Percentiles rank a stretch among this genome's conserved stretches.
These are phyloP conservation scores for Botryotinia convoluta DNA, from an alignment of 2,329 filamentous ascomycete genomes.

Conservation along the genomic window DNA sequence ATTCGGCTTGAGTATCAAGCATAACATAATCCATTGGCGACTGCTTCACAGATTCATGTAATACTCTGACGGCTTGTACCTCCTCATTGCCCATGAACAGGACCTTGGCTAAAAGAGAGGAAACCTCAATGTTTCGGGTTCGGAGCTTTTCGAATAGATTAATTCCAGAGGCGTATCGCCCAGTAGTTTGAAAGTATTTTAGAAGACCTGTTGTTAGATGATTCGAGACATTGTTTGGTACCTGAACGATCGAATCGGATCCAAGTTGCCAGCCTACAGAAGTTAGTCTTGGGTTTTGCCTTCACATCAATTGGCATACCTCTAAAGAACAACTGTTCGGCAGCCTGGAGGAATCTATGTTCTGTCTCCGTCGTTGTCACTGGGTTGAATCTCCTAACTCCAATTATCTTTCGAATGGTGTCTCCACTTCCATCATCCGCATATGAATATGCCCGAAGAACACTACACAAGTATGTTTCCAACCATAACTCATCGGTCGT, in stretches of 20 bases:
- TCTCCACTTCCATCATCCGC: constrained; percentile 94
- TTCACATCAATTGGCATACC: constrained; percentile 48
- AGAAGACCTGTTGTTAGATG: constrained; percentile 91
- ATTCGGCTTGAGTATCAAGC: constrained; percentile 90
- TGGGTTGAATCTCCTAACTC: constrained; percentile 95
- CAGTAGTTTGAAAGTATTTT: constrained; percentile 93
- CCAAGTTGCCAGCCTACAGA: constrained; percentile 82
- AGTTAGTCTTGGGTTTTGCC: constrained; percentile 24
- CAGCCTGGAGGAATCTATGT: constrained; percentile 91
- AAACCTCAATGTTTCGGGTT: constrained; percentile 86
- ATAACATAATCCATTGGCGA: constrained; percentile 97
- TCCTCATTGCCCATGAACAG: constrained; percentile 95
- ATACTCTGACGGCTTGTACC: constrained; percentile 85
- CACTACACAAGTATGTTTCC: constrained; percentile 94
- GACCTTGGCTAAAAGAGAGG: constrained; percentile 85
- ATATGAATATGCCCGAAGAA: constrained; percentile 92
- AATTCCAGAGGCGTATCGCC: constrained; percentile 90
- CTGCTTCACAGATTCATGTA: constrained; percentile 85
- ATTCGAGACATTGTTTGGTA: constrained; percentile 94
- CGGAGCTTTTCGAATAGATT: constrained; percentile 97
- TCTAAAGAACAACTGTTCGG: constrained; percentile 91
- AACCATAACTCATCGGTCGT: constrained; percentile 94
- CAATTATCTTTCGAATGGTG: constrained; percentile 93
- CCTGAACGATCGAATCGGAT: constrained; percentile 94
- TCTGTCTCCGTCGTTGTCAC: constrained; percentile 98